Conservation (phyloP, 352 stramenopile genomes). For the Phytophthora rubi region DNA sequence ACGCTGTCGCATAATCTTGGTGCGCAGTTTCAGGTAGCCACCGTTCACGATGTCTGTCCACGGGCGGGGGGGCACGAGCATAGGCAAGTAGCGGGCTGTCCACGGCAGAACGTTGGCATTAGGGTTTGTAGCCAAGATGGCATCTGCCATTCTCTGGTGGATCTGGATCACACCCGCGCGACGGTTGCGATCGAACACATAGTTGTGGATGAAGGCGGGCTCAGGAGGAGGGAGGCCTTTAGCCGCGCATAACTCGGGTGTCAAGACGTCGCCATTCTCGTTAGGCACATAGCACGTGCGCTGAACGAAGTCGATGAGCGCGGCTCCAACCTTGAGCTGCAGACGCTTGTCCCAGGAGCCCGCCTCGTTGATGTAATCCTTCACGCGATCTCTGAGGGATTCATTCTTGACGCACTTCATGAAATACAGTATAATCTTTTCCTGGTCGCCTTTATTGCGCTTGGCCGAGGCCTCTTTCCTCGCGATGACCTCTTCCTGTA, state of each 20-base stretch:
- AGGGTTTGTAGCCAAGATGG: slow-evolving; percentile 57
- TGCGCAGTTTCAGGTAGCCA: slow-evolving; percentile 93
- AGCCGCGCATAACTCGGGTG: slow-evolving; percentile 38
- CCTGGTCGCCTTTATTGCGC: slow-evolving; percentile 19
- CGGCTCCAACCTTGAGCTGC: slow-evolving; percentile 91
- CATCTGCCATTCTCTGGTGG: slow-evolving; percentile 62
- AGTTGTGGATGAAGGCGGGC: slow-evolving; percentile 76
- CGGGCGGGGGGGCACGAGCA: slow-evolving; percentile 94
- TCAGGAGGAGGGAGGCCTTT: slow-evolving; percentile 38
- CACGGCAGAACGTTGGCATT: slow-evolving; percentile 73
- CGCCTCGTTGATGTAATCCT: slow-evolving; percentile 71
- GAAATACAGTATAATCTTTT: slow-evolving; percentile 42
- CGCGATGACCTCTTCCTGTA: slow-evolving; percentile 80
- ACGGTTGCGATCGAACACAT: slow-evolving; percentile 83
- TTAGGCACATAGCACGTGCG: slow-evolving; percentile 79
- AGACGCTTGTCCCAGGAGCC: slow-evolving; percentile 89
- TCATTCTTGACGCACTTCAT: slow-evolving; percentile 41
- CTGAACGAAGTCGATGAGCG: slow-evolving; percentile 81
- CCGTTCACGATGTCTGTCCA: slow-evolving; percentile 93
- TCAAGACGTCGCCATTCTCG: slow-evolving; percentile 33
- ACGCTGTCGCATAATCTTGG: slow-evolving; percentile 93
- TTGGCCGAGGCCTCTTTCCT: slow-evolving; percentile 54
- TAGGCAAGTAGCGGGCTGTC: slow-evolving; percentile 93
- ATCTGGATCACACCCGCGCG: slow-evolving; percentile 83
- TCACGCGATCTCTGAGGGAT: slow-evolving; percentile 51